phyloP scores from a whole-genome alignment of 192 early-diverging fungal species.

The Umbelopsis ramanniana region DNA sequence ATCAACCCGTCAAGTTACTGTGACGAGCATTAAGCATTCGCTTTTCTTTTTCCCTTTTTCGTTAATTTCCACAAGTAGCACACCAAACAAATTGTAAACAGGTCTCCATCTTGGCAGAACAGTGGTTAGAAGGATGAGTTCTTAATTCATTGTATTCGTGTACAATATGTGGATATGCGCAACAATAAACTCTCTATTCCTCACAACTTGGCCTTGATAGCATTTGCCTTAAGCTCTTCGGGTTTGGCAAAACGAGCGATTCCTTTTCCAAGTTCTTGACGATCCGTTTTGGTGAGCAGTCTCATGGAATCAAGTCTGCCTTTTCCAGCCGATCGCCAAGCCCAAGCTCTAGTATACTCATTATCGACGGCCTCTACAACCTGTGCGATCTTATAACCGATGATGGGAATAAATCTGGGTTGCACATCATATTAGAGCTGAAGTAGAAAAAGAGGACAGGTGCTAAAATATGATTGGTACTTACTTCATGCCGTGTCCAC shows the following conservation, averaged over 20 bases:
- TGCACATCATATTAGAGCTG: too few species aligned
- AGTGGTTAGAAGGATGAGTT: too few species aligned
- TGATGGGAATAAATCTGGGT: constrained; percentile 49
- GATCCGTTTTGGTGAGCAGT: not conserved
- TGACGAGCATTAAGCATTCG: too few species aligned
- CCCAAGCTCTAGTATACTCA: constrained; percentile 35
- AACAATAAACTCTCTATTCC: not conserved
- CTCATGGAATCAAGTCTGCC: constrained; percentile 16
- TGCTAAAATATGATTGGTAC: not conserved
- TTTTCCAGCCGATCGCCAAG: constrained; percentile 22
- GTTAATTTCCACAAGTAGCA: too few species aligned
- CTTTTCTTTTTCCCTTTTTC: too few species aligned
- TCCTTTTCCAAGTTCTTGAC: not conserved
- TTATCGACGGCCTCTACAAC: constrained; percentile 43
- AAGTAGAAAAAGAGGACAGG: not conserved
- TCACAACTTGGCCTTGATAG: constrained; percentile 18
- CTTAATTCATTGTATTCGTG: too few species aligned
- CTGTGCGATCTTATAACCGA: constrained; percentile 54
- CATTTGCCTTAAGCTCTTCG: constrained; percentile 15
- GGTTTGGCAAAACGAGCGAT: constrained; percentile 3
- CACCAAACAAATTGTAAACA: too few species aligned
- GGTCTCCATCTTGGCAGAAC: too few species aligned
- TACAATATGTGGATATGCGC: too few species aligned
- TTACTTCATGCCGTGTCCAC: constrained; percentile 65
- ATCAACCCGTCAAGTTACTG: too few species aligned